A percentile compares a stretch with the other conserved stretches of the same genome.
phyloP scores from a whole-genome alignment of 257 asterid species.

The Mitragyna speciosa region DNA sequence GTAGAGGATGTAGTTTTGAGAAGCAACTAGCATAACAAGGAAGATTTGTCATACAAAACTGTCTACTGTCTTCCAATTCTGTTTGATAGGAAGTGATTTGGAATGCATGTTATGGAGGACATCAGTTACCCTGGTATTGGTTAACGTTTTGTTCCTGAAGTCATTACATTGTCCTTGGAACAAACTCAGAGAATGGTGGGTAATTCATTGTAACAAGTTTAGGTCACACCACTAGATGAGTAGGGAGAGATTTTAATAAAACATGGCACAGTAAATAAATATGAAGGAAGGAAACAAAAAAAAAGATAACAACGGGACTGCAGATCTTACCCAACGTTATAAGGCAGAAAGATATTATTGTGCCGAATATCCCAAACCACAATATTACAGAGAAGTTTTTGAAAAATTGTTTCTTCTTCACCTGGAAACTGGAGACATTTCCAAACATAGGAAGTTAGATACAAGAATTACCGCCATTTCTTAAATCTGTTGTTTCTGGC shows the following conservation, averaged over 20 bases:
- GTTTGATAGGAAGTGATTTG: background rate
- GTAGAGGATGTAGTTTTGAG: background rate
- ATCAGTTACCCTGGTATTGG: background rate
- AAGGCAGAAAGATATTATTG: conserved; percentile 15
- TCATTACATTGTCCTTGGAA: background rate
- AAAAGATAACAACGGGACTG: background rate
- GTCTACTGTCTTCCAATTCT: background rate
- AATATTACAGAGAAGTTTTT: conserved; percentile 8
- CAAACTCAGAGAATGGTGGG: too few relatives aligned
- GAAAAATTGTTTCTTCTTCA: conserved; percentile 25
- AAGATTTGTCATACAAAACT: background rate
- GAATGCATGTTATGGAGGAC: too few relatives aligned
- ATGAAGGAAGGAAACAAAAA: background rate
- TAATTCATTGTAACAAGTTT: too few relatives aligned
- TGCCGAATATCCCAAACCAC: conserved; percentile 22
- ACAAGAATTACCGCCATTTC: background rate
- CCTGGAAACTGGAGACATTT: conserved; percentile 16
- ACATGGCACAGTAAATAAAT: background rate
- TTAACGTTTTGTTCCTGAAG: too few relatives aligned
- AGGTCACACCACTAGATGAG: background rate
- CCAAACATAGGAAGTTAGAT: background rate
- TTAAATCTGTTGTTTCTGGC: background rate
- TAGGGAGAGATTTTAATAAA: background rate
- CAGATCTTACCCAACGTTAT: conserved; percentile 17
- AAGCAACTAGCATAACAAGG: background rate